phyloP scores from a whole-genome alignment of 2,329 filamentous ascomycete genomes.

The Coleophoma cylindrospora region DNA sequence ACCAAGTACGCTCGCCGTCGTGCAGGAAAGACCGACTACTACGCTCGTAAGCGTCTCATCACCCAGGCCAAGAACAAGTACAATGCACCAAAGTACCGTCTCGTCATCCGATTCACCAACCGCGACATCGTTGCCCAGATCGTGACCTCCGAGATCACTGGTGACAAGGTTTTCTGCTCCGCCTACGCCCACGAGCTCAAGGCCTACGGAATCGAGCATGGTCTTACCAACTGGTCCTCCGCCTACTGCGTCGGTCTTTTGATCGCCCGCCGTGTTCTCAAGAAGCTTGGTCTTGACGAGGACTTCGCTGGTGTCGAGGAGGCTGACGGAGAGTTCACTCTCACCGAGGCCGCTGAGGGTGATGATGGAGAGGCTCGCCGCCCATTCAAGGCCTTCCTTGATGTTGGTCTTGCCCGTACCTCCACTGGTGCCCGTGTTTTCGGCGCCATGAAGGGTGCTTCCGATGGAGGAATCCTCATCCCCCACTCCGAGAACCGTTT shows the following conservation, averaged over 20 bases:
- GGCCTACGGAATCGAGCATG: slow-evolving; percentile 96
- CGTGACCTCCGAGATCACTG: slow-evolving; percentile 89
- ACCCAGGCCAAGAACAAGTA: slow-evolving; percentile 99
- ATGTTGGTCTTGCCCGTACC: slow-evolving; percentile 95
- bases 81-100: slow-evolving; percentile 99
- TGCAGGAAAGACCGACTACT: slow-evolving; percentile 99
- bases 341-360: slow-evolving; percentile 91
- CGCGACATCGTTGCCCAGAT: slow-evolving; percentile 99
- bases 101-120: slow-evolving; percentile 99
- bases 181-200: slow-evolving; percentile 98
- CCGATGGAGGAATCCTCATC: slow-evolving; percentile 92
- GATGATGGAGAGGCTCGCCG: slow-evolving; percentile 74
- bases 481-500: slow-evolving; percentile 99
- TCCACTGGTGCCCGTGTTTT: slow-evolving; percentile 99
- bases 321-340: slow-evolving; percentile 88
- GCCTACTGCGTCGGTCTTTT: slow-evolving; percentile 96
- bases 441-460: slow-evolving; percentile 99
- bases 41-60: slow-evolving; percentile 98
- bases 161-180: slow-evolving; percentile 92
- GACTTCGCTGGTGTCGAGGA: slow-evolving; percentile 95
- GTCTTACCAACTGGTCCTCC: slow-evolving; percentile 99
- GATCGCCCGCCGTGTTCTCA: slow-evolving; percentile 91
- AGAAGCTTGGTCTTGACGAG: slow-evolving; percentile 95
- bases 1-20: slow-evolving; percentile 99
- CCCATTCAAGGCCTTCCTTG: slow-evolving; percentile 98